Conservation (phyloP, 2,329 filamentous ascomycete species). For the Exophiala sideris region DNA sequence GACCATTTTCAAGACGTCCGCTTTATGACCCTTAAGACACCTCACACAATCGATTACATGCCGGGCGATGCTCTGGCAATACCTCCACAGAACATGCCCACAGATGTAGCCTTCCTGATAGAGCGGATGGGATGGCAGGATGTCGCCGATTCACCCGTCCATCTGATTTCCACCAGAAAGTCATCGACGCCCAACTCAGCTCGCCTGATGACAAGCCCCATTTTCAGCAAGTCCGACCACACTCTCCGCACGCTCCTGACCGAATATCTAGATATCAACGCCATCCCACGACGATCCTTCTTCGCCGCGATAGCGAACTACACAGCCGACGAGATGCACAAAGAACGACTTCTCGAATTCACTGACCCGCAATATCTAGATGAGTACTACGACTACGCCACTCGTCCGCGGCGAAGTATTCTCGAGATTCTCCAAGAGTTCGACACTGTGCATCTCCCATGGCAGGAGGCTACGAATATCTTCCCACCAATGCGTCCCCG, state of each 20-base stretch:
- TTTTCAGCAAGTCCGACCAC: slow-evolving; percentile 28
- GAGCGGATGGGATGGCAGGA: slow-evolving; percentile 72
- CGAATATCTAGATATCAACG: slow-evolving; percentile 82
- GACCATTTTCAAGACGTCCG: slow-evolving; percentile 94
- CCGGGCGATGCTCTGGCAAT: slow-evolving; percentile 81
- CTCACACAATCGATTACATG: slow-evolving; percentile 46
- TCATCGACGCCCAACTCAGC: slow-evolving; percentile 33
- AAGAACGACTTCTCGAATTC: slow-evolving; percentile 79
- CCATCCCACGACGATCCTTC: slow-evolving; percentile 84
- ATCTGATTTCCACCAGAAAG: slow-evolving; percentile 8
- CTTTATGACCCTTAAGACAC: slow-evolving; percentile 60
- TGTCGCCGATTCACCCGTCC: slow-evolving; percentile 66
- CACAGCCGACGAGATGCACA: slow-evolving; percentile 68
- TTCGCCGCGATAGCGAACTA: slow-evolving; percentile 76
- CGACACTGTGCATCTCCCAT: slow-evolving; percentile 75
- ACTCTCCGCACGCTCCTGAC: slow-evolving; percentile 75
- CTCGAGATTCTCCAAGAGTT: slow-evolving; percentile 92
- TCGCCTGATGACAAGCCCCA: slow-evolving; percentile 35
- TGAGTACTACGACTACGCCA: slow-evolving; percentile 94
- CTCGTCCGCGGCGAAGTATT: slow-evolving; percentile 82
- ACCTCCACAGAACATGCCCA: slow-evolving; percentile 80
- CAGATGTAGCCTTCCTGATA: slow-evolving; percentile 76
- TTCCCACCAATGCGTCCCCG: slow-evolving; percentile 83
- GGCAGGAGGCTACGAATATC: slow-evolving; percentile 65
- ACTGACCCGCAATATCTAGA: slow-evolving; percentile 74